Conservation (phyloP, 352 stramenopile genomes). For the Nothophytophthora sp. region DNA sequence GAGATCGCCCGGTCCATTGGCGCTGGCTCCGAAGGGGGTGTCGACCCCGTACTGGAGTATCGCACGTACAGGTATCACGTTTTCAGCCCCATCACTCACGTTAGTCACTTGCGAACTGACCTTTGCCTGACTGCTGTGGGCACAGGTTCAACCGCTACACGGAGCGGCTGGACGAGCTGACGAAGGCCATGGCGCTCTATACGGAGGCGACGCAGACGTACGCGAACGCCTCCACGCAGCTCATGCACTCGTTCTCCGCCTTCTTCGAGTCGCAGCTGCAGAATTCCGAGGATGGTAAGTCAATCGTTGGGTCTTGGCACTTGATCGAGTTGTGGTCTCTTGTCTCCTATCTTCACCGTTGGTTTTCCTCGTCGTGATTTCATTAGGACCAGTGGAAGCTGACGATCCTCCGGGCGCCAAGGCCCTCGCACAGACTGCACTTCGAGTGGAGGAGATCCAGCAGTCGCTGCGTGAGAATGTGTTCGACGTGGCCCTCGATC, state of each 20-base stretch:
- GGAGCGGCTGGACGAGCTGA: slow-evolving; percentile 56
- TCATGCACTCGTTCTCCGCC: slow-evolving; percentile 62
- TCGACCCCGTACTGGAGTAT: slow-evolving; percentile 68
- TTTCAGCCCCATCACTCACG: too few relatives aligned
- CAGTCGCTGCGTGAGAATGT: slow-evolving; percentile 55
- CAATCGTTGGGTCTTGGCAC: too few relatives aligned
- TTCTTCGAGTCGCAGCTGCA: slow-evolving; percentile 65
- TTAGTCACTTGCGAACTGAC: too few relatives aligned
- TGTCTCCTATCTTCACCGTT: too few relatives aligned
- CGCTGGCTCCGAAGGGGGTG: slow-evolving; percentile 40
- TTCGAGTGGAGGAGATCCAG: slow-evolving; percentile 58
- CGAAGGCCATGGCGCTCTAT: slow-evolving; percentile 51
- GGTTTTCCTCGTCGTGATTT: slow-evolving; percentile 1
- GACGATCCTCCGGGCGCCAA: slow-evolving; percentile 17
- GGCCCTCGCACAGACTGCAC: slow-evolving; percentile 48
- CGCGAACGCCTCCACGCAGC: slow-evolving; percentile 36
- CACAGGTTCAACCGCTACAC: slow-evolving; percentile 65
- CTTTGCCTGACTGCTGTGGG: not conserved
- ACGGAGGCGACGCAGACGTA: slow-evolving; percentile 42
- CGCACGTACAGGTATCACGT: slow-evolving; percentile 56
- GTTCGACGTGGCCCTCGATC: slow-evolving; percentile 41
- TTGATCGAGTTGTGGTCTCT: too few relatives aligned
- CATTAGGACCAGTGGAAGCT: slow-evolving; percentile 7
- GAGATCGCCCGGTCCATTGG: slow-evolving; percentile 68
- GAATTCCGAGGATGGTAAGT: slow-evolving; percentile 31